Evolutionary conservation across 129 eudicot species (phyloP), one percentile per base, ranked within the genome.

Genomic region (Tagetes patula): DNA sequence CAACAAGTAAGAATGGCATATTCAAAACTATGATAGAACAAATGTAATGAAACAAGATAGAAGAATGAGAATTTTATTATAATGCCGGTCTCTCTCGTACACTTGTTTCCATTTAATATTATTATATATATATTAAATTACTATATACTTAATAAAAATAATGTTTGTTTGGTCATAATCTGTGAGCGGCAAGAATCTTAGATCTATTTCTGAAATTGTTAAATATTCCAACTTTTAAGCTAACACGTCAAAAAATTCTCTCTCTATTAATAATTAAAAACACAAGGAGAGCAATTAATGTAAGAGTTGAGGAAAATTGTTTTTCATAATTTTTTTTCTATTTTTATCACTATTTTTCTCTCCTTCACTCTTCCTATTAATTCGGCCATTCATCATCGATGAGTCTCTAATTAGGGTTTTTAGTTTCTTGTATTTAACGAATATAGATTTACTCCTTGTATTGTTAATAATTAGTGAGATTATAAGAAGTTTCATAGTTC

Each of bases 101-200:
- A 10, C 36, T 61, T 60, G 66, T 36, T 4, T 36, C 42, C 41
- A 1, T 36, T 61, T 34, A 36, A 61, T 61, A 61, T 61, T 60
- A 36, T 36, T 20, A 20, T 20, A 20, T 20, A 20, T 20, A 20
- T 20, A 20, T 20, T 8, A 61, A 36, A 61, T 1, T 11, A 36
- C 8, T 11, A n/a, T n/a, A n/a, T n/a, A 32, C 0, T 1, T 2
- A 31, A 8, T 6, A 33, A 33, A 4, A 11, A 36, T 10, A 61
- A 61, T 50, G 67, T 34, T 61, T 12, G 42, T 4, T 61, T 61
- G 67, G 67, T 61, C 67, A 34, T 61, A 61, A 36, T 34, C 12
- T 61, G 67, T 61, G 67, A 36, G 67, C 67, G 67, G 67, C 11
- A 36, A 61, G 67, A 61, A 60, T 60, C 66, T 13, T 60, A 20